These are phyloP conservation scores for Vitis cinerea DNA, from an alignment of 164 flowering plant species.

Conservation along the genomic window DNA sequence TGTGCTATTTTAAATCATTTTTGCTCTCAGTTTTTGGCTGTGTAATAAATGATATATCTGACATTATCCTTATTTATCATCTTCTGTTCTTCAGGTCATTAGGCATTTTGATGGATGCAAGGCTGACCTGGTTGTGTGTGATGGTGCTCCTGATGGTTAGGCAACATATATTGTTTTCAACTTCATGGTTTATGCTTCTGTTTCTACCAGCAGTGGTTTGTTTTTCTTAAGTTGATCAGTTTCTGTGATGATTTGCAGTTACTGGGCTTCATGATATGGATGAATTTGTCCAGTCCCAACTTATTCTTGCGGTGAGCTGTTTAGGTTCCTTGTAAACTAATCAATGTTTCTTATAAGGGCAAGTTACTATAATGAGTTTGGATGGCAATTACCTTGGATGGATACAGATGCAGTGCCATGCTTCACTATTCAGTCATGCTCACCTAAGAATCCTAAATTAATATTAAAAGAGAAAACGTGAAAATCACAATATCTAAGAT, in stretches of 20 bases:
- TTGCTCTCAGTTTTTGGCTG: background rate
- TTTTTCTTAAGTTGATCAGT: background rate
- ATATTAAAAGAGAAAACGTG: too few relatives aligned
- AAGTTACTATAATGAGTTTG: background rate
- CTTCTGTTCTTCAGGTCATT: conserved; percentile 60
- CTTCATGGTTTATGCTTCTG: background rate
- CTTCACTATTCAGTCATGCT: background rate
- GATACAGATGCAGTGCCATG: background rate
- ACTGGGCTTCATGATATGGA: conserved; percentile 99
- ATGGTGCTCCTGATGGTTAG: conserved; percentile 99
- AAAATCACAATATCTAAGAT: too few relatives aligned
- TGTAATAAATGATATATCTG: background rate
- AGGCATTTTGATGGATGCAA: conserved; percentile 98
- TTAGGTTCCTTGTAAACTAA: background rate
- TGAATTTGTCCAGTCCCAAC: conserved; percentile 96
- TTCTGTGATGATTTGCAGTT: conserved; percentile 46
- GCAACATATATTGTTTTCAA: background rate
- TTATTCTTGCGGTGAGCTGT: conserved; percentile 77
- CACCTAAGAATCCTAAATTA: too few relatives aligned
- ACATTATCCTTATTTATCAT: background rate
- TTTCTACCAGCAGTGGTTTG: background rate
- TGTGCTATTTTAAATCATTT: too few relatives aligned
- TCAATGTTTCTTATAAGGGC: background rate
- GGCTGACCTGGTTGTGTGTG: conserved; percentile 98
- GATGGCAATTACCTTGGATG: too few relatives aligned